phyloP scores from a whole-genome alignment of 805 yeast genomes.

The Candida stauntonica region DNA sequence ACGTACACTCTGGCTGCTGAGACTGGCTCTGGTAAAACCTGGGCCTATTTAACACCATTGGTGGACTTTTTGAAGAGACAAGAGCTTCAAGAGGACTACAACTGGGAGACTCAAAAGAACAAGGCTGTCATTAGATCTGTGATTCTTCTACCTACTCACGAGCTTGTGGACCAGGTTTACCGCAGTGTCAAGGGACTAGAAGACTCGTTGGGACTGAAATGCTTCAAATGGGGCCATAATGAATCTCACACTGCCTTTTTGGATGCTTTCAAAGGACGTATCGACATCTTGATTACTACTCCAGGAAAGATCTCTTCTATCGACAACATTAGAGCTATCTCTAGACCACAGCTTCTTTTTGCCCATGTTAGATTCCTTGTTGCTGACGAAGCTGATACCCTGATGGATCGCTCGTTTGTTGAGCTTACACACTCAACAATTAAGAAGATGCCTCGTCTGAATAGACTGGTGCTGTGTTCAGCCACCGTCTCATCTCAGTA shows the following conservation, averaged over 20 bases:
- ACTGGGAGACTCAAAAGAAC: constrained; percentile 30
- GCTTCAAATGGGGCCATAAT: constrained; percentile 60
- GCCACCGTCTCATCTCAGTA: constrained; percentile 88
- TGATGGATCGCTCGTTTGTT: constrained; percentile 78
- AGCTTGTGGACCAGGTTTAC: constrained; percentile 77
- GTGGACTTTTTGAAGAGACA: constrained; percentile 63
- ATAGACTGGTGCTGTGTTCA: constrained; percentile 71
- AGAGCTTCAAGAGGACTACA: constrained; percentile 24
- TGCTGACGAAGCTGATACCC: constrained; percentile 91
- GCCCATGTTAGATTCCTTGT: constrained; percentile 56
- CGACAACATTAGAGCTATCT: constrained; percentile 31
- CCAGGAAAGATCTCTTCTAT: constrained; percentile 62
- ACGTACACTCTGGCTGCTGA: constrained; percentile 87
- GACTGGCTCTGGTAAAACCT: constrained; percentile 95
- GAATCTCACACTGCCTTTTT: constrained; percentile 51
- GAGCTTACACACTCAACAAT: constrained; percentile 58
- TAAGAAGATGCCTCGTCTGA: constrained; percentile 45
- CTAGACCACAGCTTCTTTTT: constrained; percentile 36
- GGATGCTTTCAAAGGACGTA: constrained; percentile 42
- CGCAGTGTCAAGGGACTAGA: constrained; percentile 33
- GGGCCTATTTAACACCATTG: constrained; percentile 82
- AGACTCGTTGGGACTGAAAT: constrained; percentile 37
- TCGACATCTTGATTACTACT: constrained; percentile 81
- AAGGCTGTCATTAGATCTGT: constrained; percentile 59
- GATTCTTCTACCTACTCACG: constrained; percentile 86